Evolutionary conservation across 495 filamentous ascomycete genomes (phyloP), one percentile per base, ranked within the genome.

Genomic region (Annulohypoxylon bovei): DNA sequence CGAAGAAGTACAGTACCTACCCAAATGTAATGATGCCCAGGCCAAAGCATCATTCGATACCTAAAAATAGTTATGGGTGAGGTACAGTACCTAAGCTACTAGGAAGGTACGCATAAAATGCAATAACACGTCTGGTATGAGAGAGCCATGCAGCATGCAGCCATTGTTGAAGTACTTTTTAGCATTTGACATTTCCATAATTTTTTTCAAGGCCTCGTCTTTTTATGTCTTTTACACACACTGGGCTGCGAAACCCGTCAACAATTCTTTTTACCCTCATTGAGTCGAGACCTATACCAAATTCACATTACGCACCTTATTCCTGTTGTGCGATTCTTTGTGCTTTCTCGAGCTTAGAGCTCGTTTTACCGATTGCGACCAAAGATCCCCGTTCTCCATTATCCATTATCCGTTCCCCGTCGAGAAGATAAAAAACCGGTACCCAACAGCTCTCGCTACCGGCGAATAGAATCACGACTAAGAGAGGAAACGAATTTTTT

Each of bases 81-180:
- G 39, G 56, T 60, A 60, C 40, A 33, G 54, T 67, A 53, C 46
- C 63, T 67, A 23, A 25, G 46, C 11, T 39, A 23, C 20, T 32
- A 47, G 53, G 39, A 28, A 53, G 53, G 32, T 54, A 52, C 49
- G 68, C 68, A 71, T 66, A 42, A 71, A 67, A 66, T 63, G 50
- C 63, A 71, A 71, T 71, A 71, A 71, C 37, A 71, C 27, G 62
- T 57, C 35, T 66, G 56, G 68, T 66, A 65, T 66, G 62, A 44
- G 39, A 20, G 33, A 44, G n/a, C n/a, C n/a, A n/a, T n/a, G n/a
- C n/a, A n/a, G 30, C 16, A 46, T 55, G 52, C 14, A 28, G 49
- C 49, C 37, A 23, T 16, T 40, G 37, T 40, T 57, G 22, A 25
- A 27, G 52, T 57, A 60, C 44, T 37, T 58, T 54, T 65, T 70